These are phyloP conservation scores for Cadophora sp. DNA, from an alignment of 2,329 filamentous ascomycete species.

Conservation along the genomic window DNA sequence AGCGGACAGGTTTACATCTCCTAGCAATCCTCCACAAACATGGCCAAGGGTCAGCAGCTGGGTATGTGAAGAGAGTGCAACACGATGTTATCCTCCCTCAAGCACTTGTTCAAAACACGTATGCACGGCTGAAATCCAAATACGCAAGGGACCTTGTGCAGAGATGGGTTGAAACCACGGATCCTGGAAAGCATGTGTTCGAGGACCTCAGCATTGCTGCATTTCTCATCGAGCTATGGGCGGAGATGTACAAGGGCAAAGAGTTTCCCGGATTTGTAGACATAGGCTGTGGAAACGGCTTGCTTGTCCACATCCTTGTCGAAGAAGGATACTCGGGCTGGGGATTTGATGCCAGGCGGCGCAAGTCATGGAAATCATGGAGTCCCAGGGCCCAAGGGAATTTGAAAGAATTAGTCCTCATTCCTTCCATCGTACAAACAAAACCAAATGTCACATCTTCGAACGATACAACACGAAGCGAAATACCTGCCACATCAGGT, in stretches of 20 bases:
- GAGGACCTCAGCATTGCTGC: constrained; percentile 91
- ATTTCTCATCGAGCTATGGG: constrained; percentile 92
- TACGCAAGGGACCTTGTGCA: constrained; percentile 76
- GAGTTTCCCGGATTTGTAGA: constrained; percentile 90
- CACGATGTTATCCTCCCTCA: constrained; percentile 85
- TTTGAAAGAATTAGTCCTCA: constrained; percentile 65
- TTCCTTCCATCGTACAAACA: constrained; percentile 53
- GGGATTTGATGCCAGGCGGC: constrained; percentile 88
- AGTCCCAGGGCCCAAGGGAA: constrained; percentile 53
- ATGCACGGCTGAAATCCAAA: constrained; percentile 77
- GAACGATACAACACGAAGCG: not conserved
- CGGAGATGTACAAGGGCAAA: constrained; percentile 71
- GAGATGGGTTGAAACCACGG: constrained; percentile 86
- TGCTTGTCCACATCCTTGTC: constrained; percentile 83
- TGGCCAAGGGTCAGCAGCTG: constrained; percentile 66
- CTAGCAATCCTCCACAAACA: constrained; percentile 76
- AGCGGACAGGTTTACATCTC: constrained; percentile 72
- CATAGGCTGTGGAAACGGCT: constrained; percentile 93
- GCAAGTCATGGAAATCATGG: constrained; percentile 87
- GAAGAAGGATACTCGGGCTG: constrained; percentile 83
- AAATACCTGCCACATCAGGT: not conserved
- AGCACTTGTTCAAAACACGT: constrained; percentile 80
- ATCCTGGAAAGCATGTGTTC: constrained; percentile 91
- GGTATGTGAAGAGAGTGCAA: constrained; percentile 81
- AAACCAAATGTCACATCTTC: not conserved